Percentiles rank a stretch among this genome's conserved stretches.
Conservation (phyloP, 768 basidiomycete species). For the Pleurotus tuoliensis region DNA sequence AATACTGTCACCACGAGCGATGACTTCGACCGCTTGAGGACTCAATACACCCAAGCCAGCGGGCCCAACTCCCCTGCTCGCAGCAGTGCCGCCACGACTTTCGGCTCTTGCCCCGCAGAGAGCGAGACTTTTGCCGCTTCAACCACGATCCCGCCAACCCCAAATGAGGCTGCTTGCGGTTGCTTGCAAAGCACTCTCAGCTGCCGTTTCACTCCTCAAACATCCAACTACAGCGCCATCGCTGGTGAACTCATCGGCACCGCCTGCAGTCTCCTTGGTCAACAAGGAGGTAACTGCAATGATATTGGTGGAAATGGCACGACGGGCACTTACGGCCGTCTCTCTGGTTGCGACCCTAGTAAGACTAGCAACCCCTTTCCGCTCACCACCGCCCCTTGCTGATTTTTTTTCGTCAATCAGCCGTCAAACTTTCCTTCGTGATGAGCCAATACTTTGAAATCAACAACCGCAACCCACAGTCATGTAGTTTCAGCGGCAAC, state of each 20-base stretch:
- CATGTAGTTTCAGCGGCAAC: constrained; percentile 84
- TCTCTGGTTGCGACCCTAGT: constrained; percentile 82
- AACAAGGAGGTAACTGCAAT: constrained; percentile 55
- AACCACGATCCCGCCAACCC: constrained; percentile 75
- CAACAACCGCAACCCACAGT: constrained; percentile 48
- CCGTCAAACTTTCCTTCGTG: constrained; percentile 75
- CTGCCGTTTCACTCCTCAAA: constrained; percentile 69
- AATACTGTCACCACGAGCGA: constrained; percentile 60
- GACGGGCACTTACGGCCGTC: constrained; percentile 70
- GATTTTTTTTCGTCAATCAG: constrained; percentile 28
- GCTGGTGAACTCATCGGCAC: constrained; percentile 61
- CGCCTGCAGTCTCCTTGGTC: constrained; percentile 74
- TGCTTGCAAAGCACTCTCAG: constrained; percentile 67
- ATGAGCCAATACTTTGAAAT: constrained; percentile 77
- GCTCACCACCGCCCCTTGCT: constrained; percentile 6
- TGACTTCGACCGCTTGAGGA: constrained; percentile 65
- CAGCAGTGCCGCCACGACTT: constrained; percentile 40
- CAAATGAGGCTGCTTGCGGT: constrained; percentile 73
- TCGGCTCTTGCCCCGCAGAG: constrained; percentile 61
- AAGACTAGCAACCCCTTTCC: constrained; percentile 17
- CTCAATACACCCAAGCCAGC: constrained; percentile 55
- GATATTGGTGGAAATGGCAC: constrained; percentile 71
- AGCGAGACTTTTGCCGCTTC: constrained; percentile 63
- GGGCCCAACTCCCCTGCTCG: constrained; percentile 58
- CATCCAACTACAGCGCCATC: constrained; percentile 54